Percentiles rank a stretch among this genome's conserved stretches.
phyloP scores from a whole-genome alignment of 176 grass and related monocot genomes.

The Tillandsia leiboldiana region DNA sequence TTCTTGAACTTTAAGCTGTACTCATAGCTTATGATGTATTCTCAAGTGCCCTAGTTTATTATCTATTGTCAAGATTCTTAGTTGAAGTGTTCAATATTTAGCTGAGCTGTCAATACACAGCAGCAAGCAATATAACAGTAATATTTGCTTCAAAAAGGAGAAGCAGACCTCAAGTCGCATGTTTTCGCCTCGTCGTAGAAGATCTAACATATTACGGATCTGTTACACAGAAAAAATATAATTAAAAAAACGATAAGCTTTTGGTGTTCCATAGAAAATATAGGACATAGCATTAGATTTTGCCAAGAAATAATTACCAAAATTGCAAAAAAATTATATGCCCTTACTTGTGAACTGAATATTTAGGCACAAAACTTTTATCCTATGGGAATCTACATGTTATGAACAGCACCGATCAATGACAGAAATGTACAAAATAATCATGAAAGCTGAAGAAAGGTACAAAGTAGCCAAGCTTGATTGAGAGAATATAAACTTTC shows the following conservation, averaged over 20 bases:
- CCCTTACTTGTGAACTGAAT: too few species aligned
- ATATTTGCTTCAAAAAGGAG: not conserved
- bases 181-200: not conserved
- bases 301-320: too few species aligned
- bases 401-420: not conserved
- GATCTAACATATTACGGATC: slow-evolving; percentile 6
- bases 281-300: not conserved
- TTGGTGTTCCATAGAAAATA: not conserved
- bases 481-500: not conserved
- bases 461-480: not conserved
- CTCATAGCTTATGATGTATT: too few species aligned
- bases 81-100: too few species aligned
- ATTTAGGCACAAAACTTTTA: too few species aligned
- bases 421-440: not conserved
- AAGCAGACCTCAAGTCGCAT: slow-evolving; percentile 5
- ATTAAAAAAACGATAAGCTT: not conserved
- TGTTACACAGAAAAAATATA: not conserved
- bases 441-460: not conserved
- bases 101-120: too few species aligned
- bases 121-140: not conserved
- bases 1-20: too few species aligned
- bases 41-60: too few species aligned
- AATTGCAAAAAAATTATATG: too few species aligned
- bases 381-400: not conserved
- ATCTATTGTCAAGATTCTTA: too few species aligned